Base-by-base conservation (phyloP, 768 basidiomycete species). In the Mycena polygramma region DNA sequence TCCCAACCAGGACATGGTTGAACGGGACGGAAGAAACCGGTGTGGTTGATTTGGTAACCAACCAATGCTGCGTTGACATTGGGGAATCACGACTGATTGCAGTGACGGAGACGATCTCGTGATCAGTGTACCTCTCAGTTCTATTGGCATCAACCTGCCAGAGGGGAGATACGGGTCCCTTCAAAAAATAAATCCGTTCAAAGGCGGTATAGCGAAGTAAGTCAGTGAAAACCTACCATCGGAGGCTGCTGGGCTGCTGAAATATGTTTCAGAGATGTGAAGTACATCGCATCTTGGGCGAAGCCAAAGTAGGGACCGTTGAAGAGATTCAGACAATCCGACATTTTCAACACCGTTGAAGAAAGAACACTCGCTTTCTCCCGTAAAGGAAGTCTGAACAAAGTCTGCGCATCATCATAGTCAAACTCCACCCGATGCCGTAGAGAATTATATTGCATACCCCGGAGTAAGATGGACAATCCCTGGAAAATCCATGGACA, bases 351-450 rank as follows among this genome's bases (percentile, higher is more conserved):
- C 1, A 59, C 26, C 20, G 49, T 35, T 6, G 61, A 66, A 8
- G 75, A 73, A 46, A 70, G 68, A 8, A 43, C 51, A 57, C 53
- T 66, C n/a, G 45, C 24, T 17, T 19, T 20, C 17, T 67, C 36
- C 26, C 75, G 72, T 48, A 75, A 54, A 10, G 73, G 65, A 63
- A 75, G 70, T 35, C 74, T 67, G 53, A 75, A 75, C 30, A 75
- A 19, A 58, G 75, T 76, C 77, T 76, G 57, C 5, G 15, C n/a
- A 14, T 35, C 24, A 43, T 14, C 17, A 22, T 17, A 24, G 22
- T 39, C 24, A 20, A 46, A 36, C 11, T 9, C 26, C 48, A 24
- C 10, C 45, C 2, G 15, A 15, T 13, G 26, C 7, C 30, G 15
- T 2, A 35, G 20, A 57, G 41, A 10, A 41, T 11, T 15, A 11